These are phyloP conservation scores for Pythium scleroteichum DNA, from an alignment of 352 stramenopile species.

Conservation along the genomic window DNA sequence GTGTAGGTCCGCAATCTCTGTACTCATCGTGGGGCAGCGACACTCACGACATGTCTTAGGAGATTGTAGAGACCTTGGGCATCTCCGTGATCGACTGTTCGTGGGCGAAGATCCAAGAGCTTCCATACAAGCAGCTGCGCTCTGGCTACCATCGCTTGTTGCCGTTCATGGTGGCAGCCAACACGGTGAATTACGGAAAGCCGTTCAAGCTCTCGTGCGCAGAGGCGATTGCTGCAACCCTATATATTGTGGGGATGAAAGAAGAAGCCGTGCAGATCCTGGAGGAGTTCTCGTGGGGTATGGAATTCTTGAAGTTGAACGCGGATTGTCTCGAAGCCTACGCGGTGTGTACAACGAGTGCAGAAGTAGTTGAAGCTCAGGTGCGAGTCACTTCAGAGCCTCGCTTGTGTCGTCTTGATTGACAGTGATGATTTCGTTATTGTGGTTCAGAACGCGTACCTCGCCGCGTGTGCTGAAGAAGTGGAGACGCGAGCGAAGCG, in stretches of 20 bases:
- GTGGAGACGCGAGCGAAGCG: conserved; percentile 50
- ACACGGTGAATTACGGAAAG: conserved; percentile 99
- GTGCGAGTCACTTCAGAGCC: not conserved
- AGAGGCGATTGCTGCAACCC: conserved; percentile 95
- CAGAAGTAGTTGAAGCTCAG: conserved; percentile 78
- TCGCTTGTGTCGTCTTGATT: not conserved
- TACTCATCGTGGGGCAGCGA: not conserved
- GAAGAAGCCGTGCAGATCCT: conserved; percentile 90
- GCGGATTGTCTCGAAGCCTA: conserved; percentile 91
- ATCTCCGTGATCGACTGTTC: conserved; percentile 98
- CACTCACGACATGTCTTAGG: conserved; percentile 26
- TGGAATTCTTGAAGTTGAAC: conserved; percentile 95
- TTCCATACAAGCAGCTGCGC: conserved; percentile 95
- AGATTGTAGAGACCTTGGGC: conserved; percentile 77
- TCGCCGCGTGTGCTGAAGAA: conserved; percentile 66
- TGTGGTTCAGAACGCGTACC: conserved; percentile 52
- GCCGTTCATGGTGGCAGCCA: conserved; percentile 97
- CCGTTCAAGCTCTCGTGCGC: conserved; percentile 96
- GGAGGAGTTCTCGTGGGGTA: conserved; percentile 93
- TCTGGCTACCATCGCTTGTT: conserved; percentile 94
- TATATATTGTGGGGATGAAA: conserved; percentile 96
- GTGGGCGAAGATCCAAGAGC: conserved; percentile 96
- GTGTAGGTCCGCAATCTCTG: conserved; percentile 23
- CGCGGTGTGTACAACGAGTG: conserved; percentile 64
- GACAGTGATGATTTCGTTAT: not conserved